Evolutionary conservation across 257 asterid species (phyloP), one percentile per base, ranked within the genome.

Genomic region (Lantana camara): DNA sequence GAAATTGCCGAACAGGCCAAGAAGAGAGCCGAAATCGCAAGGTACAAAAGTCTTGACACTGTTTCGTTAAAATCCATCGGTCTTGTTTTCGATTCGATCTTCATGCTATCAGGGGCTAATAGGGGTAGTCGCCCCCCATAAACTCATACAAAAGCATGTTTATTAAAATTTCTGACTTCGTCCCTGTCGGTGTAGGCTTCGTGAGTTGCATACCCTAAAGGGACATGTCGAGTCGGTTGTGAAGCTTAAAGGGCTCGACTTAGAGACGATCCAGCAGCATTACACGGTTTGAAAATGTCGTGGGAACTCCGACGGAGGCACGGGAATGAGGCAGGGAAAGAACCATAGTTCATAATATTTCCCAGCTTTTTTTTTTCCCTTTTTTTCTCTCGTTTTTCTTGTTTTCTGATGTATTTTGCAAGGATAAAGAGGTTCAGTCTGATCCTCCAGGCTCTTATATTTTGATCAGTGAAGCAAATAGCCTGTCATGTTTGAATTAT

Each of bases 1-100:
- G 98, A 93, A 73, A 90, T 93, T n/a, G 95, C 96, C 0, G 94
- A 89, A 66, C 96, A 93, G 66, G 98, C 98, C 9, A 89, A 82
- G 77, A 82, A 82, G 49, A 78, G 98, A 67, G 98, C 97, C 55
- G 98, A 93, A 77, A 75, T 89, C 72, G 96, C 98, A 29, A 82
- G 98, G 98, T 84, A 80, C 13, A 51, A 23, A 22, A 16, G 22
- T 51, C 15, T 50, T 15, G 1, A n/a, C 21, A 10, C 27, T 38
- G 23, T 2, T 16, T 4, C 0, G 45, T 2, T 34, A 0, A 9
- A 49, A 16, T 13, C 64, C 35, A 7, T n/a, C n/a, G n/a, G n/a
- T 65, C 37, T 6, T 11, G 49, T n/a, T 44, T 5, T 59, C n/a
- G n/a, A 7, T 13, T 5, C 15, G 0, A 4, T 41, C n/a, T 35